Conservation (phyloP, 2,329 filamentous ascomycete genomes). For the Balansia obtecta region DNA sequence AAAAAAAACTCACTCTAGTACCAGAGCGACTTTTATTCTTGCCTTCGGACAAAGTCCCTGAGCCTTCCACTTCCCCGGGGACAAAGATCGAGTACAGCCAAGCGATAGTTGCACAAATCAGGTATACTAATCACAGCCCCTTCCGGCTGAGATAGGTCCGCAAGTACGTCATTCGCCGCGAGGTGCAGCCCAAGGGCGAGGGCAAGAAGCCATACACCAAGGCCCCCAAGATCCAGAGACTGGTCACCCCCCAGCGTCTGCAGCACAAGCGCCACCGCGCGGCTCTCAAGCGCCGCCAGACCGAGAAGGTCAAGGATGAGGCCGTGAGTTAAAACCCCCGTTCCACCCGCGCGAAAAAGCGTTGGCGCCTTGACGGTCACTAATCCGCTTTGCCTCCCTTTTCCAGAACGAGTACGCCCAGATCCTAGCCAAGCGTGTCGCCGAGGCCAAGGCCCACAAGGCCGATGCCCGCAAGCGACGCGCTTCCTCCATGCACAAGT, state of each 20-base stretch:
- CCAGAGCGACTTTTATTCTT: neutral
- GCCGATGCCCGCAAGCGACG: constrained; percentile 92
- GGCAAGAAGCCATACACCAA: constrained; percentile 99
- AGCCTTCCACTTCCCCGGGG: constrained; percentile 5
- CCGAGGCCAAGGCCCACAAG: constrained; percentile 90
- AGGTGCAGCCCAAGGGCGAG: constrained; percentile 94
- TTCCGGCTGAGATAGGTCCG: constrained; percentile 54
- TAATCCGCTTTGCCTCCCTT: constrained; percentile 22
- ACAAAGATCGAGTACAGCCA: constrained; percentile 11
- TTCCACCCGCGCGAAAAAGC: no score
- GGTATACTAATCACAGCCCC: constrained; percentile 23
- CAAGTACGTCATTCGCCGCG: constrained; percentile 99
- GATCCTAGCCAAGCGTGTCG: constrained; percentile 91
- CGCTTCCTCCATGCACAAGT: constrained; percentile 90
- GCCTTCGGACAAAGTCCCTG: neutral
- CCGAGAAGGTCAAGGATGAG: constrained; percentile 97
- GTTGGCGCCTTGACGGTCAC: neutral
- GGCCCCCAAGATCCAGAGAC: constrained; percentile 99
- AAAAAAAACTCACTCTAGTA: neutral
- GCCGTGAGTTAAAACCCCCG: no score
- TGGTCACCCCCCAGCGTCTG: constrained; percentile 97
- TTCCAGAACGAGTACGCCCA: constrained; percentile 91
- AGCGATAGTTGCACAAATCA: neutral
- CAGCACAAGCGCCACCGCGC: constrained; percentile 99
- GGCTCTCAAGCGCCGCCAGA: constrained; percentile 94